A percentile compares a stretch with the other conserved stretches of the same genome.
Evolutionary conservation across 495 filamentous ascomycete species (phyloP).

Genomic region (Arthonia radiata): DNA sequence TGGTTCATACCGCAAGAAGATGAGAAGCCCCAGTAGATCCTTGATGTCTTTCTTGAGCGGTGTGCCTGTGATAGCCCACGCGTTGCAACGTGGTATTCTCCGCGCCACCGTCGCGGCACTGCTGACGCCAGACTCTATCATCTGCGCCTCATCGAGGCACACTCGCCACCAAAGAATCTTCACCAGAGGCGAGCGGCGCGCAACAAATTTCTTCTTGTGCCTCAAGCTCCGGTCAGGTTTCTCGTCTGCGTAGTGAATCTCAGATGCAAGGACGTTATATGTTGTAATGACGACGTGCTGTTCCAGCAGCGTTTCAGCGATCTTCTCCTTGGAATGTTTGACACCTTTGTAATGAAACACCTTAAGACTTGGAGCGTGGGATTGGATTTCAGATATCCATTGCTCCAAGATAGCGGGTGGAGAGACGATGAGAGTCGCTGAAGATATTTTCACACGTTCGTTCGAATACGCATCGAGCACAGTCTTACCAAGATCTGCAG

Average conservation of each 20-base stretch:
- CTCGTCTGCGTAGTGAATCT: constrained; percentile 50
- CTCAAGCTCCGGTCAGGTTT: constrained; percentile 41
- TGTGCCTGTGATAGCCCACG: constrained; percentile 87
- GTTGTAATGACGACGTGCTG: constrained; percentile 73
- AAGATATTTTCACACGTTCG: constrained; percentile 18
- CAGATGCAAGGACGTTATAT: constrained; percentile 49
- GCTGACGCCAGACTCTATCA: constrained; percentile 71
- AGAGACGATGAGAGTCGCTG: constrained; percentile 67
- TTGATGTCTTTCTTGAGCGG: constrained; percentile 58
- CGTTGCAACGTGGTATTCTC: constrained; percentile 56
- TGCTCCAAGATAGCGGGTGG: constrained; percentile 62
- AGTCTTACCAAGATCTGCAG: constrained; percentile 5
- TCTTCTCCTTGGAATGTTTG: constrained; percentile 8
- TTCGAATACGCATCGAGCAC: constrained; percentile 10
- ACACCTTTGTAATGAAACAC: constrained; percentile 17
- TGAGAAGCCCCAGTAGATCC: constrained; percentile 41
- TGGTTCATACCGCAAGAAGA: constrained; percentile 60
- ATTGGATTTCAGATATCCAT: constrained; percentile 57
- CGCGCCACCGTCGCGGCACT: constrained; percentile 60
- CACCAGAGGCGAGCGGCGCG: constrained; percentile 47
- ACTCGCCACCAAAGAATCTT: constrained; percentile 77
- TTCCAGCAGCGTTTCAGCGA: constrained; percentile 24
- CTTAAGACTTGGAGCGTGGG: constrained; percentile 37
- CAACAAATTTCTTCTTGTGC: constrained; percentile 36
- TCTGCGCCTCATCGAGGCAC: constrained; percentile 86